phyloP scores from a whole-genome alignment of 2,329 filamentous ascomycete species.

The Colletotrichum camelliae region DNA sequence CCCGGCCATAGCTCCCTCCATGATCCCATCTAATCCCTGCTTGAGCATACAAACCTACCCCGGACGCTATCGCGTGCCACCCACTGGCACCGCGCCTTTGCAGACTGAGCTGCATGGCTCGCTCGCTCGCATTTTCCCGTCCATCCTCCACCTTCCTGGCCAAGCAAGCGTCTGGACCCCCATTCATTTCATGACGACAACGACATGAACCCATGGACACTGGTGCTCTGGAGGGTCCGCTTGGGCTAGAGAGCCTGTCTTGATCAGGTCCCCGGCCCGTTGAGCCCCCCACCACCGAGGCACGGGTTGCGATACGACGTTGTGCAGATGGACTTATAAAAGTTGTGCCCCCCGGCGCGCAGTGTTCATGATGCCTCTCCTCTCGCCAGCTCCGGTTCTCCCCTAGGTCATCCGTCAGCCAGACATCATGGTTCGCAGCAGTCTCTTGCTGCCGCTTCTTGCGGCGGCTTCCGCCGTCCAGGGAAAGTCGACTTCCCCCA shows the following conservation, averaged over 20 bases:
- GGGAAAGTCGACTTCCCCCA: conserved; percentile 26
- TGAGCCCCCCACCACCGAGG: background rate
- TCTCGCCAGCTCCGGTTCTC: conserved; percentile 15
- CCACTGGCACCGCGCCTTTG: background rate
- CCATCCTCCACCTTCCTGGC: conserved; percentile 9
- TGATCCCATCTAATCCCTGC: background rate
- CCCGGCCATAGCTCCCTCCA: background rate
- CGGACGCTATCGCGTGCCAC: conserved; percentile 4
- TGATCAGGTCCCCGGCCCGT: background rate
- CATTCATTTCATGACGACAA: conserved; percentile 3
- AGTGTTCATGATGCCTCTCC: background rate
- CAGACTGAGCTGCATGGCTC: background rate
- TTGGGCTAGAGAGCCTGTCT: background rate
- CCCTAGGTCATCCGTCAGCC: conserved; percentile 11
- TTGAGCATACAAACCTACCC: background rate
- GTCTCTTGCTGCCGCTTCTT: conserved; percentile 38
- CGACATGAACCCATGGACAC: background rate
- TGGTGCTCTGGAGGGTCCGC: background rate
- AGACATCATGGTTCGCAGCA: conserved; percentile 41
- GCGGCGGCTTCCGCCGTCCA: conserved; percentile 36
- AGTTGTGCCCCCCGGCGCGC: background rate
- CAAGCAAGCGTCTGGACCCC: conserved; percentile 1
- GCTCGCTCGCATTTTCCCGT: background rate
- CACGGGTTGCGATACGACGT: background rate
- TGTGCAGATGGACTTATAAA: conserved; percentile 6